Evolutionary conservation across 768 basidiomycete genomes (phyloP).

Genomic region (Suillus weaverae): DNA sequence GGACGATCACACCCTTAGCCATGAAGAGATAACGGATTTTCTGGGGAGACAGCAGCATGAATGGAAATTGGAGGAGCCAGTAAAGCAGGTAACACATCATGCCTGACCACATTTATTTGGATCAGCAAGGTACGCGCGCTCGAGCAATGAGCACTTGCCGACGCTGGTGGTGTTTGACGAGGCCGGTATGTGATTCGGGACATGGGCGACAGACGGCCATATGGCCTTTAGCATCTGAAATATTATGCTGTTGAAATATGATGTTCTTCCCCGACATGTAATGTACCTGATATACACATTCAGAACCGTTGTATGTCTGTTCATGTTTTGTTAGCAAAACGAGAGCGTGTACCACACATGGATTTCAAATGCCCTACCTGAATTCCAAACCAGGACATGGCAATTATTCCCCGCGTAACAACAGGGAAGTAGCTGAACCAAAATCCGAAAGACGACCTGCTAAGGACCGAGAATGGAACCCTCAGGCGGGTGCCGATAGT

Average conservation of each 20-base stretch:
- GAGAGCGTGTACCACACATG: neutral
- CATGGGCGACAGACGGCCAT: conserved; percentile 67
- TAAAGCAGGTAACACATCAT: conserved; percentile 76
- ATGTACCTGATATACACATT: conserved; percentile 64
- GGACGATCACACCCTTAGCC: conserved; percentile 64
- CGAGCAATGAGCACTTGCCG: conserved; percentile 36
- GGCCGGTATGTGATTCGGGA: conserved; percentile 64
- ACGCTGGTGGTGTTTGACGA: conserved; percentile 62
- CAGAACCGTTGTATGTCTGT: conserved; percentile 61
- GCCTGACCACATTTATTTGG: conserved; percentile 35
- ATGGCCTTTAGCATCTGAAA: conserved; percentile 72
- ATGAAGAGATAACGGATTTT: conserved; percentile 76
- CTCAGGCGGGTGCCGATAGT: conserved; percentile 76
- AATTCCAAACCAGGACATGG: conserved; percentile 83
- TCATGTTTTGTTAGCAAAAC: neutral
- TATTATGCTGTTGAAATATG: neutral
- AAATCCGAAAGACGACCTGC: conserved; percentile 84
- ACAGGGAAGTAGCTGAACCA: conserved; percentile 89
- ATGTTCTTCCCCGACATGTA: neutral
- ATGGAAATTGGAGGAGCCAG: conserved; percentile 76
- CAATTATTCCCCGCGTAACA: conserved; percentile 69
- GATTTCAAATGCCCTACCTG: conserved; percentile 43
- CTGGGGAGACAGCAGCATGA: conserved; percentile 77
- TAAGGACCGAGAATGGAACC: conserved; percentile 75
- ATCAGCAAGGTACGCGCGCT: neutral